phyloP scores from a whole-genome alignment of 2,329 filamentous ascomycete genomes.

The Zarea fungicola region DNA sequence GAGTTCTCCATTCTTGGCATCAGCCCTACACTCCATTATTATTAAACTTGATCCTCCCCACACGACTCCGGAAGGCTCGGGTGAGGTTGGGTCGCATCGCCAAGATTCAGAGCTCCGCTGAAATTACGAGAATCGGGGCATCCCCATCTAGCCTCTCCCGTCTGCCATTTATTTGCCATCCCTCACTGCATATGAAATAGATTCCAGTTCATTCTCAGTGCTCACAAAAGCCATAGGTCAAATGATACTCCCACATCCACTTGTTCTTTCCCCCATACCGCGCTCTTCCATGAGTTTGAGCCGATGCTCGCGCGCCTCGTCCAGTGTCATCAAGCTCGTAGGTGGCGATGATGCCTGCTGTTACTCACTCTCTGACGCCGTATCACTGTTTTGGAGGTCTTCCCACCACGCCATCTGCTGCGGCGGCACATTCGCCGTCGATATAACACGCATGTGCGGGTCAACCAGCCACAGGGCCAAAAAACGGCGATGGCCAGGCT shows the following conservation, averaged over 20 bases:
- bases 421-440: constrained; percentile 29
- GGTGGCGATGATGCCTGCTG: neutral
- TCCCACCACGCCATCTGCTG: constrained; percentile 29
- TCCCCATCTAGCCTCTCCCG: too few species aligned
- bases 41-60: too few species aligned
- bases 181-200: neutral
- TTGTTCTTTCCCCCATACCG: neutral
- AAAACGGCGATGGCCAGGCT: constrained; percentile 47
- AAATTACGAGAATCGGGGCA: too few species aligned
- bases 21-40: too few species aligned
- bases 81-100: too few species aligned
- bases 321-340: constrained; percentile 5
- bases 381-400: neutral
- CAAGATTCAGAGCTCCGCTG: too few species aligned
- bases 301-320: constrained; percentile 10
- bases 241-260: neutral
- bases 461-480: constrained; percentile 51
- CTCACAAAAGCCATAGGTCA: constrained; percentile 6
- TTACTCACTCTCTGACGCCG: neutral
- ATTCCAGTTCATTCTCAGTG: too few species aligned
- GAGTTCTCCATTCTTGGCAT: too few species aligned
- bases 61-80: too few species aligned
- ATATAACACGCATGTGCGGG: constrained; percentile 28
- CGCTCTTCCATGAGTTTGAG: constrained; percentile 13
- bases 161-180: neutral